Evolutionary conservation across 495 filamentous ascomycete genomes (phyloP), one percentile per base, ranked within the genome.

Genomic region (Podospora tetraspora): DNA sequence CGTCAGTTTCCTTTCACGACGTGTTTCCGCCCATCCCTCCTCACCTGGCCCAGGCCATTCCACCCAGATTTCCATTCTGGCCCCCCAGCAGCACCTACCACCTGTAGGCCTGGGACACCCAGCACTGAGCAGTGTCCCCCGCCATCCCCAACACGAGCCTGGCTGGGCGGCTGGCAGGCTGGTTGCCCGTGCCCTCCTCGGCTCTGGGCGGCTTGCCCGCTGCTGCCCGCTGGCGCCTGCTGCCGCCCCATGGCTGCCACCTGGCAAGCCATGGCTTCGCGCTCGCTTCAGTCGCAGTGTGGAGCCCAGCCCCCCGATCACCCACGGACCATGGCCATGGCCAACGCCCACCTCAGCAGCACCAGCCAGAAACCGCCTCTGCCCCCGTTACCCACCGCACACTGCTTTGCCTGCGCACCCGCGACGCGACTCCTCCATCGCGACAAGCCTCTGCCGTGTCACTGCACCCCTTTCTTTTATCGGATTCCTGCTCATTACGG

Each of bases 371-470:
- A 76, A 74, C 68, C 67, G 69, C 68, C 68, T 70, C 65, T 76
- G 75, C 76, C 75, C 76, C 76, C 71, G 72, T 70, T 67, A 71
- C 71, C 71, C 69, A 76, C 74, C 71, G 66, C 72, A 73, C 71
- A 74, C 70, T 68, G 69, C 68, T 66, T 71, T 69, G 66, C 72
- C 71, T 66, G 68, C 76, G 74, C 75, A 71, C 68, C 77, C 82
- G 82, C 82, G 82, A 84, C 82, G 82, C 82, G 82, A 83, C 81
- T 80, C 74, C 78, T 81, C 77, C 79, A 84, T 84, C 82, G 81
- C 81, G 80, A 82, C 78, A 75, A 71, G 77, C 74, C 74, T 76
- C 75, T 74, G 75, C 77, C 72, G 75, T 79, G 76, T 76, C 72
- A 78, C 77, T 80, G 69, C 70, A 68, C 75, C 75, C 79, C 78